A percentile compares a stretch with the other conserved stretches of the same genome.
Evolutionary conservation across 805 yeast species (phyloP).

Genomic region (Wickerhamiella spandovensis): DNA sequence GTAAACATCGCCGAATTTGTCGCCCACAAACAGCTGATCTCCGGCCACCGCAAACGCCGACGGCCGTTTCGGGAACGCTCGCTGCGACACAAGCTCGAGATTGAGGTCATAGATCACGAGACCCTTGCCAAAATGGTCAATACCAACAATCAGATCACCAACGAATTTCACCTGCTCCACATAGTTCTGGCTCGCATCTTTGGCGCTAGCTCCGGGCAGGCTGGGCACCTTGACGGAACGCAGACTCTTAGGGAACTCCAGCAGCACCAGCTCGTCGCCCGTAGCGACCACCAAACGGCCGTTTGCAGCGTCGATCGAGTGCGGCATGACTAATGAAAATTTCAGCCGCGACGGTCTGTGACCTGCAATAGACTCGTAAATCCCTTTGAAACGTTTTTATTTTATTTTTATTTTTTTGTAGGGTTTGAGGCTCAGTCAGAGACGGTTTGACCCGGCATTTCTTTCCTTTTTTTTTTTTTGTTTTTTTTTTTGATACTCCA

Average conservation of each 20-base stretch:
- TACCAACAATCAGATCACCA: constrained; percentile 45
- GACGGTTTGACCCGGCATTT: too few relatives aligned
- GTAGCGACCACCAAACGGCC: neutral
- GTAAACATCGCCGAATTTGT: constrained; percentile 94
- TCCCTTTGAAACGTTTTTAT: too few relatives aligned
- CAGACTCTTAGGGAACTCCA: neutral
- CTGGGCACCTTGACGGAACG: neutral
- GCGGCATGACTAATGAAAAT: constrained; percentile 6
- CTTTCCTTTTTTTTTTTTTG: too few relatives aligned
- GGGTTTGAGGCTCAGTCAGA: too few relatives aligned
- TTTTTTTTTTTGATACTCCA: too few relatives aligned
- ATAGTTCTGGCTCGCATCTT: constrained; percentile 21
- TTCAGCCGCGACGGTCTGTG: neutral
- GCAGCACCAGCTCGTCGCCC: neutral
- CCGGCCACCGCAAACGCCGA: constrained; percentile 39
- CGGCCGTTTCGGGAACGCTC: constrained; percentile 74
- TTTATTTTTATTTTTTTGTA: too few relatives aligned
- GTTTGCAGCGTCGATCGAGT: constrained; percentile 4
- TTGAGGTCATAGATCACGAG: constrained; percentile 37
- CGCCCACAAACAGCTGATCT: constrained; percentile 53
- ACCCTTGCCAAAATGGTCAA: constrained; percentile 77
- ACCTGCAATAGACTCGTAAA: too few relatives aligned
- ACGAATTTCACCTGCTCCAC: constrained; percentile 50
- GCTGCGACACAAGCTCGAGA: constrained; percentile 47
- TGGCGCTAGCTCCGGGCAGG: neutral